Base-by-base conservation (phyloP, 331 rosid genomes). In the Spiraea crenata region DNA sequence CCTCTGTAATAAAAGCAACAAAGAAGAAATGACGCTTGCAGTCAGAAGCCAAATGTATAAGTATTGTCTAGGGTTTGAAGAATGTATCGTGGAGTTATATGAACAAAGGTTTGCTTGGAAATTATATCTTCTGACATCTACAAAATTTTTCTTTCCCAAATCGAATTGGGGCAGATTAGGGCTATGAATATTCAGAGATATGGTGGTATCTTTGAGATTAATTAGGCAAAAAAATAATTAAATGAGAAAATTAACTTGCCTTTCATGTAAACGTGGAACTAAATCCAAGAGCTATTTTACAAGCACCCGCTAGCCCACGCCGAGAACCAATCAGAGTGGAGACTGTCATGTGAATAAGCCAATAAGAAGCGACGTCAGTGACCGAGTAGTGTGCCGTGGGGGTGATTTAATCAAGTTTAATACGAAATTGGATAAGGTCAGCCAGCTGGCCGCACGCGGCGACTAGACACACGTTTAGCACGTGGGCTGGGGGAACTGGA, bases 391-490 rank as follows among this genome's bases (percentile, higher is more conserved):
- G 8, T 5, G 0, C 2, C 1, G 0, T 0, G n/a, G 1, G 5
- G 48, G 87, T 82, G 54, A 73, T 25, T 0, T 31, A 80, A 87
- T 17, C 10, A 7, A 31, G 44, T 63, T 63, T 34, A 17, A 71
- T 57, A 77, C 58, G 83, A 76, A 81, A 81, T 6, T 81, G 92
- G 90, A 87, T 87, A 85, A 85, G 86, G 85, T 81, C 80, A 44
- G 84, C 83, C 87, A 85, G 90, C 86, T 79, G 88, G 90, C 86
- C 63, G 39, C 80, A 56, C 77, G 60, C 63, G 76, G 75, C 9
- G 40, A 65, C 64, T 74, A 77, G 77, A 79, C 86, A 84, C 92
- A 75, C 85, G 86, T 84, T 39, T 4, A 7, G 64, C 86, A 78
- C 85, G 80, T 79, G 81, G 62, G 20, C 40, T 31, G 57, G 57